phyloP scores from a whole-genome alignment of 768 basidiomycete species.

The Boletus tylopilopsis region DNA sequence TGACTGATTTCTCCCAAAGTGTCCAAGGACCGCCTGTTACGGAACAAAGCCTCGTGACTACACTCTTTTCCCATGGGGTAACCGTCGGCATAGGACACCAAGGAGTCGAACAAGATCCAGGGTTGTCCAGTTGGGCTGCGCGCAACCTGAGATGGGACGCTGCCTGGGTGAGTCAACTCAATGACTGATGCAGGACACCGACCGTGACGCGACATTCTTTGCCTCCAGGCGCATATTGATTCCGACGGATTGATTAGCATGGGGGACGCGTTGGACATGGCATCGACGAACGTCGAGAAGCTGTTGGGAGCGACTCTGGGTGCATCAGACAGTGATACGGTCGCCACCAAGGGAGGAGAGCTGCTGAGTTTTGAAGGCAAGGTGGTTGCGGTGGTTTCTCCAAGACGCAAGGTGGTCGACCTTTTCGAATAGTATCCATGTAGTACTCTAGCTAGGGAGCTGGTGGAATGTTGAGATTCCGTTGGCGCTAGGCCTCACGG shows the following conservation, averaged over 20 bases:
- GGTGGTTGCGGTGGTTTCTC: conserved; percentile 41
- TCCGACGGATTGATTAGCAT: conserved; percentile 39
- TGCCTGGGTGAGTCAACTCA: conserved; percentile 82
- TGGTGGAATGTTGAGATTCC: too few species aligned
- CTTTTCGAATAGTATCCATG: conserved; percentile 25
- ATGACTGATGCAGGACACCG: neutral
- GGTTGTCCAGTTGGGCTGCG: conserved; percentile 76
- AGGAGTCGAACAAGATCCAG: conserved; percentile 50
- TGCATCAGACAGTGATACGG: conserved; percentile 32
- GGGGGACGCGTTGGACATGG: conserved; percentile 38
- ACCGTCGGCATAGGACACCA: conserved; percentile 54
- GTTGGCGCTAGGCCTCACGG: too few species aligned
- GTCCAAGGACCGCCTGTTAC: conserved; percentile 65
- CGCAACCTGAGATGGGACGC: conserved; percentile 84
- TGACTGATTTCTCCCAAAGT: conserved; percentile 29
- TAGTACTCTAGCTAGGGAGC: too few species aligned
- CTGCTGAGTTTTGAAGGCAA: conserved; percentile 43
- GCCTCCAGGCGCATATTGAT: conserved; percentile 31
- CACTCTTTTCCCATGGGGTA: conserved; percentile 53
- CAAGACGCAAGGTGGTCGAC: conserved; percentile 32
- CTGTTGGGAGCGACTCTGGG: conserved; percentile 34
- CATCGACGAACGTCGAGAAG: conserved; percentile 40
- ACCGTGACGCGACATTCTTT: neutral
- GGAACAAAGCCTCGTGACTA: conserved; percentile 67
- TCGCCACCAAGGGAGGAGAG: conserved; percentile 39